Conservation (phyloP, 768 basidiomycete genomes). For the Ramaria rubella region DNA sequence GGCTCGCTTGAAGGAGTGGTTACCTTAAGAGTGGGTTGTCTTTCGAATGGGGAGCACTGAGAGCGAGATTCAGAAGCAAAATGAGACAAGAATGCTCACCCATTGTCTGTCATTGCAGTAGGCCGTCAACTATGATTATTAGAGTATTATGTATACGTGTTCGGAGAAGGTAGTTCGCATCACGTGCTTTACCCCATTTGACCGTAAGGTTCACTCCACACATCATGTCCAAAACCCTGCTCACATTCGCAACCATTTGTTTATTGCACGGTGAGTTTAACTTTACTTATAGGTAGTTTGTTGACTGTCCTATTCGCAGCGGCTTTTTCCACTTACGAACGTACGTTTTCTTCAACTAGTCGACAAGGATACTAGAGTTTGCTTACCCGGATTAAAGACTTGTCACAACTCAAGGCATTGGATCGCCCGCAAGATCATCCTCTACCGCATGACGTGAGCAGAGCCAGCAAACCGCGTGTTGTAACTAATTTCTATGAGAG, state of each 20-base stretch:
- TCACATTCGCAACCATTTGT: background rate
- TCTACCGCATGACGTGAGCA: constrained; percentile 56
- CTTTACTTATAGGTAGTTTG: background rate
- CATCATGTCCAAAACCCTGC: constrained; percentile 1
- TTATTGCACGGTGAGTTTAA: constrained; percentile 47
- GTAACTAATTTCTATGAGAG: background rate
- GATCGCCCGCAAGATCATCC: constrained; percentile 56
- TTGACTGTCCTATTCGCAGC: constrained; percentile 35
- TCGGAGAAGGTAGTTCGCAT: no score
- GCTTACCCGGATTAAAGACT: constrained; percentile 38
- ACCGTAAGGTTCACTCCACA: background rate
- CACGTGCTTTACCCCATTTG: no score
- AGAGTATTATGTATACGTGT: no score
- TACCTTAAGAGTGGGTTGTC: background rate
- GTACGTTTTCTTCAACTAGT: constrained; percentile 34
- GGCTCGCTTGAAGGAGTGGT: background rate
- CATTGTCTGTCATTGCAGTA: background rate
- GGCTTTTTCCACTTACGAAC: constrained; percentile 76
- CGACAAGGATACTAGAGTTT: background rate
- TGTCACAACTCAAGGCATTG: constrained; percentile 70
- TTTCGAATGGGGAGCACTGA: background rate
- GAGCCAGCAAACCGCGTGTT: background rate
- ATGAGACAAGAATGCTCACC: background rate
- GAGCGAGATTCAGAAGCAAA: background rate
- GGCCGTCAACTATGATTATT: background rate